Percentiles rank a stretch among this genome's conserved stretches.
Evolutionary conservation across 345 rosid genomes (phyloP).

Genomic region (Atalantia buxifolia): DNA sequence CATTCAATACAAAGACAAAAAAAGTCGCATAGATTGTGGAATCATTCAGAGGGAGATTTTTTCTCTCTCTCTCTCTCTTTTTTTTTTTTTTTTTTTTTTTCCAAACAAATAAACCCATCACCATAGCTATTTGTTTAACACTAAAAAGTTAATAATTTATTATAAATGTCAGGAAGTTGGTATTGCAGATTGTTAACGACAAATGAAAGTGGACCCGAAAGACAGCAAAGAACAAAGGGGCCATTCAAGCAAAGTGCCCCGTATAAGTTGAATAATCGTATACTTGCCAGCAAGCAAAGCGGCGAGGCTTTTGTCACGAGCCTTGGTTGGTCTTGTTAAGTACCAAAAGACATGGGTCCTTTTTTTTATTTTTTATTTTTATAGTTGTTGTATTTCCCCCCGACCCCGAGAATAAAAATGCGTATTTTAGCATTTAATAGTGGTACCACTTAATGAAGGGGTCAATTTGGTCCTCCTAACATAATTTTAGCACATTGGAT

Average conservation of each 20-base stretch:
- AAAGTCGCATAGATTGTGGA: not conserved
- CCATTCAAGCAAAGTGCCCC: not conserved
- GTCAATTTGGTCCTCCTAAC: no score
- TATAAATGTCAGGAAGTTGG: not conserved
- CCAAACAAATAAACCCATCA: not conserved
- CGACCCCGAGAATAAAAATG: not conserved
- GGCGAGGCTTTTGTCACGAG: conserved; percentile 6
- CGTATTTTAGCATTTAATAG: not conserved
- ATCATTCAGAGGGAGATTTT: not conserved
- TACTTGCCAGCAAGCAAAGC: not conserved
- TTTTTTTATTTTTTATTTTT: no score
- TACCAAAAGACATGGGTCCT: not conserved
- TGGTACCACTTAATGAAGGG: no score
- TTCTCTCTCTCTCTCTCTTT: no score
- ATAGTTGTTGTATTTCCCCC: not conserved
- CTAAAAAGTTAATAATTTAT: no score
- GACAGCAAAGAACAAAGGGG: conserved; percentile 8
- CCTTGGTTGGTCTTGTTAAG: not conserved
- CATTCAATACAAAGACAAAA: not conserved
- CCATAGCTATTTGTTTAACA: no score
- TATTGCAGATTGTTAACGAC: not conserved
- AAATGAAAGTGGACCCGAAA: not conserved
- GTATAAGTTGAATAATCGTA: no score
- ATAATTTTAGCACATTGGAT: no score
- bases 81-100: no score